These are phyloP conservation scores for Nadsonia fulvescens DNA, from an alignment of 805 yeast species.

Conservation along the genomic window DNA sequence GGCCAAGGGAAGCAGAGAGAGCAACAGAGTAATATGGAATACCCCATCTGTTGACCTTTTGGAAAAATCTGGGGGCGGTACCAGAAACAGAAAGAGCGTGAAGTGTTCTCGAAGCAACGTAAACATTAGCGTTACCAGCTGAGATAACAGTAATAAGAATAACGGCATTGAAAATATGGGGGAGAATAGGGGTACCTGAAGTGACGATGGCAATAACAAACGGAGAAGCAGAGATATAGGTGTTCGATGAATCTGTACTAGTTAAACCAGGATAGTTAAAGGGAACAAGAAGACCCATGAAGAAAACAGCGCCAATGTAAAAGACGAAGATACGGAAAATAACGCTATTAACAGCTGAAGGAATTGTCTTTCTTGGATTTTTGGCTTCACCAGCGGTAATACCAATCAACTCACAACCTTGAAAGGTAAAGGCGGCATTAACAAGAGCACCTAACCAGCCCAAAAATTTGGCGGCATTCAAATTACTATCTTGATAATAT, in stretches of 20 bases:
- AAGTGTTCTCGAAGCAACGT: conserved; percentile 40
- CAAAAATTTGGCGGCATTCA: conserved; percentile 10
- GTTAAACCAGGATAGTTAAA: conserved; percentile 28
- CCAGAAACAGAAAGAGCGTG: conserved; percentile 56
- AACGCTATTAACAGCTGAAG: conserved; percentile 36
- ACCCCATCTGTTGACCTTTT: conserved; percentile 48
- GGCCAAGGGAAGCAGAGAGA: conserved; percentile 34
- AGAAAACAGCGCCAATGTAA: conserved; percentile 31
- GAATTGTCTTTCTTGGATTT: conserved; percentile 37
- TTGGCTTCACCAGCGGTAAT: conserved; percentile 39
- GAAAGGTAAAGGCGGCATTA: conserved; percentile 35
- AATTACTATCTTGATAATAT: conserved; percentile 6
- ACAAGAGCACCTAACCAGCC: conserved; percentile 25
- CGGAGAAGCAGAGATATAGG: conserved; percentile 30
- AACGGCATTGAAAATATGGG: conserved; percentile 36
- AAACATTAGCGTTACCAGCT: conserved; percentile 47
- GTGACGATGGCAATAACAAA: conserved; percentile 33
- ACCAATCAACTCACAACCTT: conserved; percentile 38
- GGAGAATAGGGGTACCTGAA: conserved; percentile 25
- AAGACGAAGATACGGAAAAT: conserved; percentile 31
- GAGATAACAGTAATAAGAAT: conserved; percentile 43
- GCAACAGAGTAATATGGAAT: conserved; percentile 46
- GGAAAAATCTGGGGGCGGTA: conserved; percentile 48
- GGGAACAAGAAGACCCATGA: conserved; percentile 39
- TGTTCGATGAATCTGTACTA: conserved; percentile 24